phyloP scores from a whole-genome alignment of 2,329 filamentous ascomycete genomes.

The Monilinia fructigena region DNA sequence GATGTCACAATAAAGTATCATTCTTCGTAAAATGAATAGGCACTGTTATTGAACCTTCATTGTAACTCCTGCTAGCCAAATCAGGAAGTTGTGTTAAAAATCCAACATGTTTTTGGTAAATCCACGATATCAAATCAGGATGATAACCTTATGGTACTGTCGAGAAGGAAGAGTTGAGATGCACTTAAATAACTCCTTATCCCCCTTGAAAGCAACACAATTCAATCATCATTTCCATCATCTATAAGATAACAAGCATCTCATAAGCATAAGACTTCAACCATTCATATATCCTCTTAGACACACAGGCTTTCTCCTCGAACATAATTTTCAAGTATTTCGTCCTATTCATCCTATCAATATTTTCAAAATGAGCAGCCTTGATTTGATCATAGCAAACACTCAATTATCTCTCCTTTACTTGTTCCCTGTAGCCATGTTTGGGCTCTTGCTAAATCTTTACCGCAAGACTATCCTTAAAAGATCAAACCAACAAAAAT shows the following conservation, averaged over 20 bases:
- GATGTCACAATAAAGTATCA: neutral
- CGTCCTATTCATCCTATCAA: neutral
- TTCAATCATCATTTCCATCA: neutral
- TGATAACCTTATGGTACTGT: neutral
- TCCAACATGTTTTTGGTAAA: neutral
- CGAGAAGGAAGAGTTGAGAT: neutral
- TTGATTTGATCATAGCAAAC: constrained; percentile 11
- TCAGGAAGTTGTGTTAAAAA: neutral
- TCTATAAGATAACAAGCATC: neutral
- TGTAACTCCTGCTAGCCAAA: constrained; percentile 1
- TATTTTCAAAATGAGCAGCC: constrained; percentile 1
- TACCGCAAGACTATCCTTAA: constrained; percentile 3
- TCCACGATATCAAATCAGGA: neutral
- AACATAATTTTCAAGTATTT: neutral
- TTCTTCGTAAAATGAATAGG: neutral
- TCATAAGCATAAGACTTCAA: neutral
- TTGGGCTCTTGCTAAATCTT: constrained; percentile 9
- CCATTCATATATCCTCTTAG: neutral
- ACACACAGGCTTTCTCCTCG: neutral
- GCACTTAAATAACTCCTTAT: neutral
- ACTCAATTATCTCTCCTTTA: constrained; percentile 8
- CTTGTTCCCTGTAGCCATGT: constrained; percentile 1
- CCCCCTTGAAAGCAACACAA: neutral
- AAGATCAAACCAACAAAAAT: neutral
- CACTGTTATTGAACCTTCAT: neutral